Conservation (phyloP, 495 filamentous ascomycete species). For the Penicillium dipodomyicola region DNA sequence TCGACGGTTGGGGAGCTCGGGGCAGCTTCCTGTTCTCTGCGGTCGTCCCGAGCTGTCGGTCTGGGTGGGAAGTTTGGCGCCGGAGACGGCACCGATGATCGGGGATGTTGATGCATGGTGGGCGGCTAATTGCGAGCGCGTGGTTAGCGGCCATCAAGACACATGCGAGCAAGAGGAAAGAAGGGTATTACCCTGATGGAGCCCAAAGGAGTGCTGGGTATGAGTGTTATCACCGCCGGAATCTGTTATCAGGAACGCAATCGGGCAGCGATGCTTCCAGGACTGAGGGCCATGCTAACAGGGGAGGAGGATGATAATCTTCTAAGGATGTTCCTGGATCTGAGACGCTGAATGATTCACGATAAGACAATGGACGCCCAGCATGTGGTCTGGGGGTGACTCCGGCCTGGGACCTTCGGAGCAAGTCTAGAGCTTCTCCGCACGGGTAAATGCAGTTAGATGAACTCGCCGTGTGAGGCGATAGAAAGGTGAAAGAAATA, state of each 20-base stretch:
- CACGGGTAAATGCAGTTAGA: slow-evolving; percentile 24
- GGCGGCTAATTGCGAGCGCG: slow-evolving; percentile 1
- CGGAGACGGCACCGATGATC: slow-evolving; percentile 56
- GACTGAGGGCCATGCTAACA: slow-evolving; percentile 45
- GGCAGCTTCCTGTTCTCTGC: slow-evolving; percentile 56
- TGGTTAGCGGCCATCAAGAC: slow-evolving; percentile 2
- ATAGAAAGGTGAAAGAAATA: not conserved
- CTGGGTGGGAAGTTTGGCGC: slow-evolving; percentile 64
- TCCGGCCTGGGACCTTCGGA: slow-evolving; percentile 33
- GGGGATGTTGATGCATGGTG: slow-evolving; percentile 80
- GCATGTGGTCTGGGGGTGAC: slow-evolving; percentile 11
- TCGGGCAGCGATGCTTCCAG: slow-evolving; percentile 27
- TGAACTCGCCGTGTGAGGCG: not conserved
- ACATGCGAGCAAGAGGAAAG: not conserved
- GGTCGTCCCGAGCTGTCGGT: slow-evolving; percentile 68
- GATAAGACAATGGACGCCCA: slow-evolving; percentile 14
- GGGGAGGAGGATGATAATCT: slow-evolving; percentile 4
- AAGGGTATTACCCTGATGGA: slow-evolving; percentile 5
- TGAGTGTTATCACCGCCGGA: slow-evolving; percentile 28
- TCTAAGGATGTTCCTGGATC: not conserved
- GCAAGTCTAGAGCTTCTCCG: slow-evolving; percentile 46
- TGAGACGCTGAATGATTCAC: slow-evolving; percentile 25
- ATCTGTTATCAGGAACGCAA: slow-evolving; percentile 38
- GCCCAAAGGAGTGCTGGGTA: slow-evolving; percentile 15
- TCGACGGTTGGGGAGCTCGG: slow-evolving; percentile 36